Base-by-base conservation (phyloP, 805 yeast species). In the Ogataea minuta region DNA sequence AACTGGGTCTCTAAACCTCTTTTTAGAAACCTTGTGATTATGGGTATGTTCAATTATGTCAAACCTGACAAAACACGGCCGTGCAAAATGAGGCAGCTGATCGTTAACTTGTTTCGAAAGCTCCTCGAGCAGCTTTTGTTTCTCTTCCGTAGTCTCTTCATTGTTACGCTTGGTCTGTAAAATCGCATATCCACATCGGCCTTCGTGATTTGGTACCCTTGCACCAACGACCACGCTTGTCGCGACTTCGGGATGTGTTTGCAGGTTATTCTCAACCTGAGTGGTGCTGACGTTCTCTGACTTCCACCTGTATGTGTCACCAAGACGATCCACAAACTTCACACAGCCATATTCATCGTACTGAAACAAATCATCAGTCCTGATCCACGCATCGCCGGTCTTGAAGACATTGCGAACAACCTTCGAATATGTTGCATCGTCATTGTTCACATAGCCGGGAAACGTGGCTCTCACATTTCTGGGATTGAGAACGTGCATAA, bases 261-360 rank as follows among this genome's bases (percentile, higher is more conserved):
- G 71, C 20, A 85, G 62, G 56, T 79, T 81, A 56, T 82, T 84
- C 58, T 91, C 97, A 27, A 90, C 96, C 65, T 90, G 97, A 23
- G 90, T 81, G 10, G 97, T 89, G 12, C 93, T 80, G 9, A 91
- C 96, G 60, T 90, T 90, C 65, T 90, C 98, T 2, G 95, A 84
- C 66, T 88, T 91, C 98, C 98, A 90, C 52, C 98, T 73, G 68
- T 85, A 90, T 0, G 97, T 91, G 57, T 90, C 98, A 28, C 98
- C 98, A 55, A 91, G 65, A 56, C 98, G 71, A 67, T 90, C 98
- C 31, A 89, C 87, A 62, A 90, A 90, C 63, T 83, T 87, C 59
- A 84, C 72, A 48, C 81, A 64, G 1, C 87, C 84, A 48, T 80
- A 73, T 20, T 68, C 69, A 60, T 88, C 95, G 57, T 71, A 64